Conservation (phyloP, 192 early-diverging fungal genomes). For the Coemansia sp. region DNA sequence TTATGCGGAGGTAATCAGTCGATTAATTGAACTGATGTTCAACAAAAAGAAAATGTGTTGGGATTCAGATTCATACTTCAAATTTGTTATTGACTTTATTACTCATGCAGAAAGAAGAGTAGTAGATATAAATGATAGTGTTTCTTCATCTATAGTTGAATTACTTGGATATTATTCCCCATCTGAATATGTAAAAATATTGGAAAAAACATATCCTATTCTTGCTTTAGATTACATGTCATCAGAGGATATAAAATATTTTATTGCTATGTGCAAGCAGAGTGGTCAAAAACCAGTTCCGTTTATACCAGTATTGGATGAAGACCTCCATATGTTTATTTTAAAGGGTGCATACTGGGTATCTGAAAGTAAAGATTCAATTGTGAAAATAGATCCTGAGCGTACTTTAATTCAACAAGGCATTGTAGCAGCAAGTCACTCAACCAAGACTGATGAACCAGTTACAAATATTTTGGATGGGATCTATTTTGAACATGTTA, state of each 20-base stretch:
- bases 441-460: constrained; percentile 75
- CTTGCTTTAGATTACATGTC: no score
- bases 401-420: constrained; percentile 88
- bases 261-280: constrained; percentile 48
- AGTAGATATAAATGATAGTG: no score
- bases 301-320: constrained; percentile 84
- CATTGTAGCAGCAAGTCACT: constrained; percentile 75
- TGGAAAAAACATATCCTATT: neutral
- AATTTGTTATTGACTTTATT: constrained; percentile 76
- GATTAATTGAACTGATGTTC: constrained; percentile 81
- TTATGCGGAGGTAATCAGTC: constrained; percentile 77
- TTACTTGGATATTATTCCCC: no score
- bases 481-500: constrained; percentile 79
- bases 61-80: constrained; percentile 71
- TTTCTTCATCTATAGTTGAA: no score
- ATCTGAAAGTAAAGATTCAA: constrained; percentile 79
- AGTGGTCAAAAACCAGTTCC: constrained; percentile 84
- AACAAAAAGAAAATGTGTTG: constrained; percentile 70
- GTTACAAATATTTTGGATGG: constrained; percentile 85
- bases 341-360: constrained; percentile 91
- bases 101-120: no score
- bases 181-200: no score
- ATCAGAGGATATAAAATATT: constrained; percentile 32
- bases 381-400: constrained; percentile 80
- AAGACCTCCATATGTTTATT: constrained; percentile 86